A percentile compares a stretch with the other conserved stretches of the same genome.
Conservation (phyloP, 352 stramenopile species). For the Pythium sp. region DNA sequence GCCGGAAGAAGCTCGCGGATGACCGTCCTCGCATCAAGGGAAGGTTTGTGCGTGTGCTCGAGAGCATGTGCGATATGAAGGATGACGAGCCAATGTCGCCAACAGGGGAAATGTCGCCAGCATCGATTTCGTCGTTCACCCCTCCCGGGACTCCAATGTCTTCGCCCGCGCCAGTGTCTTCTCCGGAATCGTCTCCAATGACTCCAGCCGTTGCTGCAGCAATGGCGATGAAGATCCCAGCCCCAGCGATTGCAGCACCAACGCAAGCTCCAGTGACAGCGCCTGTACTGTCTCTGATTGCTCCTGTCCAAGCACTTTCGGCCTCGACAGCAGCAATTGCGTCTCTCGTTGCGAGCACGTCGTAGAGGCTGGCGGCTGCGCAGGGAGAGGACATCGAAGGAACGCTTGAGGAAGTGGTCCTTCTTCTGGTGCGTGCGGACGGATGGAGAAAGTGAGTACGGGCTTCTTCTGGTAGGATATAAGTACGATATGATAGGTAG, state of each 20-base stretch:
- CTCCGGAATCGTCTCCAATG: constrained; percentile 10
- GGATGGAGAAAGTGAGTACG: constrained; percentile 5
- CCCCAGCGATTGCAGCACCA: background rate
- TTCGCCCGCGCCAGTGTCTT: constrained; percentile 10
- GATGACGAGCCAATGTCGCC: constrained; percentile 34
- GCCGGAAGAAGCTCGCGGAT: constrained; percentile 97
- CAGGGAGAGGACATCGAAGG: background rate
- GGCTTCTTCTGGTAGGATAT: constrained; percentile 10
- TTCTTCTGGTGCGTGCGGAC: background rate
- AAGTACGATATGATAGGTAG: constrained; percentile 22
- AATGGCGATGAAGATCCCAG: constrained; percentile 9
- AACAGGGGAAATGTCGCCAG: constrained; percentile 18
- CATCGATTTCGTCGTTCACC: constrained; percentile 21
- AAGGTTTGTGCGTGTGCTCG: constrained; percentile 88
- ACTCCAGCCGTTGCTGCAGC: constrained; percentile 2
- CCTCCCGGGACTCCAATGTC: constrained; percentile 17
- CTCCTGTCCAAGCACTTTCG: background rate
- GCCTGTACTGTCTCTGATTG: background rate
- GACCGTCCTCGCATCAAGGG: constrained; percentile 93
- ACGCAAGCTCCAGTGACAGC: background rate
- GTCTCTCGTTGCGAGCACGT: constrained; percentile 17
- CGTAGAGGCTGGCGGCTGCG: constrained; percentile 2
- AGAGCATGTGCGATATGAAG: constrained; percentile 50
- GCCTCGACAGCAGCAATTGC: constrained; percentile 14
- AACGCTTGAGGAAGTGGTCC: background rate